phyloP scores from a whole-genome alignment of 176 grass and related monocot genomes.

The Rhynchospora tenuis region DNA sequence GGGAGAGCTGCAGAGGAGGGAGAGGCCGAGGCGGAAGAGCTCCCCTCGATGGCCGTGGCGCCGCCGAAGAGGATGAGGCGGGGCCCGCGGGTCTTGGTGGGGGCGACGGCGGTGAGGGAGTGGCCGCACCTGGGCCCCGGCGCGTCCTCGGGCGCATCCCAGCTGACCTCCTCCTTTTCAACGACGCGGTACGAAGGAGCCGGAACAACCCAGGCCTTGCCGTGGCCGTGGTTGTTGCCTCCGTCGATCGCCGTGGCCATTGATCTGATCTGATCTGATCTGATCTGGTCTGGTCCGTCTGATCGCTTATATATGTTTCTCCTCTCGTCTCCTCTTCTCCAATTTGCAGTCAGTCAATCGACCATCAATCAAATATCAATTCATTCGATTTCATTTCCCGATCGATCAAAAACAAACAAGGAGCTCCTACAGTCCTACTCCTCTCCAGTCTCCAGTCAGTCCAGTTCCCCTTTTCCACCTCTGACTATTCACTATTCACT shows the following conservation, averaged over 20 bases:
- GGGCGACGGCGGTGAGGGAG: constrained; percentile 76
- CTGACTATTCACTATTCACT: too few relatives aligned
- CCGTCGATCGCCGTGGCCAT: neutral
- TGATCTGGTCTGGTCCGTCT: too few relatives aligned
- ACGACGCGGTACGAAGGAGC: constrained; percentile 61
- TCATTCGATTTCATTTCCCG: too few relatives aligned
- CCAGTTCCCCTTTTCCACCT: too few relatives aligned
- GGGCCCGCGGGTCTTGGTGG: constrained; percentile 73
- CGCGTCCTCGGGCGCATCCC: constrained; percentile 58
- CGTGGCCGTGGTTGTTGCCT: neutral
- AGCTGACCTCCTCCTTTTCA: constrained; percentile 27
- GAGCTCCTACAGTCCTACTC: too few relatives aligned
- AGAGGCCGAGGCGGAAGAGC: constrained; percentile 25
- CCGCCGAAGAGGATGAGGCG: constrained; percentile 97
- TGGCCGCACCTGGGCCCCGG: constrained; percentile 72
- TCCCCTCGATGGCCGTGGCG: constrained; percentile 80
- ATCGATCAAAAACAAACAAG: too few relatives aligned
- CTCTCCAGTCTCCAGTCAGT: too few relatives aligned
- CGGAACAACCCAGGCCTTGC: constrained; percentile 62
- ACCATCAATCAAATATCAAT: too few relatives aligned
- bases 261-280: too few relatives aligned
- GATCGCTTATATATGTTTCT: too few relatives aligned
- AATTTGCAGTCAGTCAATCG: too few relatives aligned
- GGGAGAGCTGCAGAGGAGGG: constrained; percentile 8
- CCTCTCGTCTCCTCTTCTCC: too few relatives aligned